Evolutionary conservation across 73 alveolate species (phyloP), one percentile per base, ranked within the genome.

Genomic region (Paramecium pentaurelia): DNA sequence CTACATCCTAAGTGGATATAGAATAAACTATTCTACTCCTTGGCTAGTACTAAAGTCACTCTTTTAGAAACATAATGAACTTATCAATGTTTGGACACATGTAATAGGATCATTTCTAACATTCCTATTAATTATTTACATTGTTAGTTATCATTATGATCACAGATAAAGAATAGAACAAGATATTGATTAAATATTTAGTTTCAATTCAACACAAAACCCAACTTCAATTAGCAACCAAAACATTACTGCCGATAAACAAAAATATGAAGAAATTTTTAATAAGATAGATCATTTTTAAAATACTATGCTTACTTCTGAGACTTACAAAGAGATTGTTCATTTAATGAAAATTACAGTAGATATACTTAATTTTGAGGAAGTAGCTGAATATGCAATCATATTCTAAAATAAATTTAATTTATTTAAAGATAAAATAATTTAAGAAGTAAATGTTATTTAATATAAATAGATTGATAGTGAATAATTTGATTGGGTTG

Each of bases 71-170:
- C 99, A 96, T 83, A 97, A 97, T 92, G 99, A 97, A 92, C 93
- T 97, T 16, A 93, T 96, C 51, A 97, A 97, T 92, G 95, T 97
- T 45, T 97, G 99, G 99, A 95, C 97, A 49, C 99, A 97, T 86
- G 45, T 97, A 18, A 68, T 96, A 68, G 99, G 99, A 22, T 95
- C 94, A 18, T 60, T 89, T 28, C 40, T 89, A 25, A 85, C 88
- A 16, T 22, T 89, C 58, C n/a, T 89, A 20, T 45, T 89, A 40
- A 71, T 89, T 10, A 28, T 89, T 11, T 89, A 89, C 14, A 64
- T 89, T 8, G 45, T 80, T 44, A 25, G 36, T 18, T 80, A 20
- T 44, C 49, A 25, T 45, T 34, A 40, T 44, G 77, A 27, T 22
- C 18, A 42, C 10, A 80, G 27, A 25, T 1, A 20, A 25, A 42